These are phyloP conservation scores for Straminergon stramineum DNA, from an alignment of 225 moss, liverwort and hornwort species.

Conservation along the genomic window DNA sequence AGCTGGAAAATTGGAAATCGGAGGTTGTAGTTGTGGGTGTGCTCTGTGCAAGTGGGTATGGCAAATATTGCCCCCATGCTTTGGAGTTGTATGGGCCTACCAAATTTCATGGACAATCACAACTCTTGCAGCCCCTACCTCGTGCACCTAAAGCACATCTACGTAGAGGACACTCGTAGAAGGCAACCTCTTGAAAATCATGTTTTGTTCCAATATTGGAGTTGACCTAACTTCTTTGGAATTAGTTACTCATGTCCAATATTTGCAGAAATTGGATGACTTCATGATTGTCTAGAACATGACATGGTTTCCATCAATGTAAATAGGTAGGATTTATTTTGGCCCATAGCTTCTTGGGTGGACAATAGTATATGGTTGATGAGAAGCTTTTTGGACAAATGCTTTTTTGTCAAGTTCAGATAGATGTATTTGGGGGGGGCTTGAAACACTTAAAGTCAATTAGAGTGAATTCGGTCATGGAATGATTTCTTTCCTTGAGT, in stretches of 20 bases:
- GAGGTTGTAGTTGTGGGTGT: background rate
- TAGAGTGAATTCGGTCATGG: background rate
- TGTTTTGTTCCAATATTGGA: background rate
- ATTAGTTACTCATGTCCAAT: background rate
- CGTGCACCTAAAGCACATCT: too few species aligned
- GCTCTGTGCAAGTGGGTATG: fast-evolving
- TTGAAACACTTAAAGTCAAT: background rate
- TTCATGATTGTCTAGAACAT: background rate
- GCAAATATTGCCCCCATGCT: background rate
- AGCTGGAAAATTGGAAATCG: background rate
- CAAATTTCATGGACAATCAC: background rate
- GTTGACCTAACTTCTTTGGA: background rate
- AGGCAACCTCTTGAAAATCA: background rate
- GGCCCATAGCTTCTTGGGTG: background rate
- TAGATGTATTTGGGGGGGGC: too few species aligned
- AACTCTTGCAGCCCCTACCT: too few species aligned
- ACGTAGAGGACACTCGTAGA: background rate
- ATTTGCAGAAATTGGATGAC: background rate
- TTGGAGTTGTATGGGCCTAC: background rate
- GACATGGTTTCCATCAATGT: background rate
- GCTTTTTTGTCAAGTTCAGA: background rate
- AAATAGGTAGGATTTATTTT: background rate
- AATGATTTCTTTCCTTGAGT: background rate
- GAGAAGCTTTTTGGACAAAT: background rate
- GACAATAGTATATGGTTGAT: background rate